These are phyloP conservation scores for Myriosclerotinia curreyana DNA, from an alignment of 2,329 filamentous ascomycete genomes.

Conservation along the genomic window DNA sequence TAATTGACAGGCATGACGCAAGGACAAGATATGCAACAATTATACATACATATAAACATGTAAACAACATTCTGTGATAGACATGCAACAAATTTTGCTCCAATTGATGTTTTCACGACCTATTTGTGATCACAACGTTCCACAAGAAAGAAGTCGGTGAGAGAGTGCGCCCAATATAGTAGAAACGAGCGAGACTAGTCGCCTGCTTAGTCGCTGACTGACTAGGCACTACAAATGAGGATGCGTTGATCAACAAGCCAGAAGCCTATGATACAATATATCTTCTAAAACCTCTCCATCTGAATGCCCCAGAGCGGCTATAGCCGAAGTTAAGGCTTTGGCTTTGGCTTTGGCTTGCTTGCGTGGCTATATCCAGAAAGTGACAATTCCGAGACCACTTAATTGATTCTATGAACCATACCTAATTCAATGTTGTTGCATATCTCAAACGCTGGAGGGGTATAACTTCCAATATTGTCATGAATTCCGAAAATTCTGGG, in stretches of 20 bases:
- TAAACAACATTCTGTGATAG: too few species aligned
- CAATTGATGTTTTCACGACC: background rate
- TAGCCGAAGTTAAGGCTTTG: background rate
- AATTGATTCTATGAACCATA: background rate
- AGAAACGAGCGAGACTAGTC: conserved; percentile 2
- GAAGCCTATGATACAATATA: background rate
- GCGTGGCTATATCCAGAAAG: background rate
- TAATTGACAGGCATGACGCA: background rate
- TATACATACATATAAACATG: too few species aligned
- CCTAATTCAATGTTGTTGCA: background rate
- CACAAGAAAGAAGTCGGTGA: background rate
- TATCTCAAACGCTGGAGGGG: background rate
- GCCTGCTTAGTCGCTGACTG: background rate
- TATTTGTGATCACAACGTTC: background rate
- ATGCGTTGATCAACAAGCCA: too few species aligned
- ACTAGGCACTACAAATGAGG: background rate
- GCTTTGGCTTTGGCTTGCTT: background rate
- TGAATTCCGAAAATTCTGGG: background rate
- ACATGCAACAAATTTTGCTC: background rate
- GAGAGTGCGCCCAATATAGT: background rate
- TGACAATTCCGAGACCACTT: background rate
- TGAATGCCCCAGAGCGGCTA: too few species aligned
- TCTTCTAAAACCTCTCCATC: background rate
- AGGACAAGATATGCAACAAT: too few species aligned
- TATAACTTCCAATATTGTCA: background rate